phyloP scores from a whole-genome alignment of 1,284 basidiomycete species.

The Tylopilus sp. region DNA sequence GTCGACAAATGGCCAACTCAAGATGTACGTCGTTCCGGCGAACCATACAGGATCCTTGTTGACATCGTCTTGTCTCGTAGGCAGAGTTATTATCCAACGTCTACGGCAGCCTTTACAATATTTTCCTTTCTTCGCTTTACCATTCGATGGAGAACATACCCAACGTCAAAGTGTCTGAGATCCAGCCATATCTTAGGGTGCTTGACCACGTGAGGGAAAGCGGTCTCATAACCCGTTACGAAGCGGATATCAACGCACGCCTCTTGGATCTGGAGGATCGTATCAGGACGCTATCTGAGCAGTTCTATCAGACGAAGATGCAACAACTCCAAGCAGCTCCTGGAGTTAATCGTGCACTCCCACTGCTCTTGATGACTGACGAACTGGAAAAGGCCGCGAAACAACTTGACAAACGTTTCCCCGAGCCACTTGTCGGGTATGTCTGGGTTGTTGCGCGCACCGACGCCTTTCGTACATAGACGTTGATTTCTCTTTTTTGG shows the following conservation, averaged over 20 bases:
- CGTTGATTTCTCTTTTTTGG: constrained; percentile 11
- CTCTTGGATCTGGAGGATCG: constrained; percentile 68
- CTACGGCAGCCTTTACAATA: constrained; percentile 78
- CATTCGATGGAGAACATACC: constrained; percentile 77
- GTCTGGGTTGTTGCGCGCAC: constrained; percentile 24
- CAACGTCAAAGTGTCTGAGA: constrained; percentile 63
- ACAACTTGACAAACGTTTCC: constrained; percentile 79
- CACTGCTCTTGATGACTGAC: constrained; percentile 77
- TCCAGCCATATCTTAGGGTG: constrained; percentile 62
- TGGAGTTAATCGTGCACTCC: constrained; percentile 75
- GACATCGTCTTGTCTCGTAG: constrained; percentile 35
- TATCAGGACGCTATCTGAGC: constrained; percentile 64
- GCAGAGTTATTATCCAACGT: constrained; percentile 61
- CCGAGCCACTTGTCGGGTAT: constrained; percentile 76
- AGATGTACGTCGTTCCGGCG: constrained; percentile 59
- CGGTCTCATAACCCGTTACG: constrained; percentile 61
- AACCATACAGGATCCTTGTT: constrained; percentile 1
- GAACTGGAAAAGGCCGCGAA: constrained; percentile 89
- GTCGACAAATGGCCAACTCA: constrained; percentile 75
- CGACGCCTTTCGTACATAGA: not conserved
- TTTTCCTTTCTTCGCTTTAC: constrained; percentile 83
- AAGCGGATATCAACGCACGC: constrained; percentile 62
- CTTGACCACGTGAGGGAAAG: constrained; percentile 72
- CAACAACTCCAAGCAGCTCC: constrained; percentile 62
- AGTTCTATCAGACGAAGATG: constrained; percentile 70